Base-by-base conservation (phyloP, 164 flowering plant species). In the Stephania cephalantha region DNA sequence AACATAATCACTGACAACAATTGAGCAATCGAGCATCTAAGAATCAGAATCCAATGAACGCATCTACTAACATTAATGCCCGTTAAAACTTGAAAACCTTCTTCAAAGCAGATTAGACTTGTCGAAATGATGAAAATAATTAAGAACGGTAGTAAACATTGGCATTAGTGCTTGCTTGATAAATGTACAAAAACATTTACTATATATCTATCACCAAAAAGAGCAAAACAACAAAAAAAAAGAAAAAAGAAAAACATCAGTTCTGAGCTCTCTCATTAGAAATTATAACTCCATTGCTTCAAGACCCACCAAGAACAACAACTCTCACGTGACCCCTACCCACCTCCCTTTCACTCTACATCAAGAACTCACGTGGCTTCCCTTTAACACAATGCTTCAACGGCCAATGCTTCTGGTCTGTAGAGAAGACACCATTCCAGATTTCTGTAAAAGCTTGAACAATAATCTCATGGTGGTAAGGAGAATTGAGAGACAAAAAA, bases 401-500 rank as follows among this genome's bases (percentile, higher is more conserved):
- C 3, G 61, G 18, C 18, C 61, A 53, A 53, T 18, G 18, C 18
- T 12, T 12, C 61, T 13, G n/a, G 20, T 61, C 66, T 8, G 9
- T 61, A 45, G 85, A 85, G 80, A 81, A 80, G 48, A 78, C 81
- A 5, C 84, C 85, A 69, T 86, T 81, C 84, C 90, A 88, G 80
- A 91, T 88, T 85, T 88, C 88, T 6, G 82, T 77, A 76, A 90
- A 91, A 29, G 86, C 96, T 63, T 79, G 75, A 29, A 88, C 66
- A 58, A 90, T 91, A 46, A 82, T 74, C 0, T 84, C 86, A 46
- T 88, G 91, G 76, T 90, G 87, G 69, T 70, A 76, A 4, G 90
- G 89, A 25, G 92, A 84, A 71, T 91, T 91, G 29, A 90, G 81
- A 50, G 85, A 80, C 46, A 91, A 75, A 58, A 91, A 88, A 76